Conservation (phyloP, 345 rosid genomes). For the Gossypium mustelinum region DNA sequence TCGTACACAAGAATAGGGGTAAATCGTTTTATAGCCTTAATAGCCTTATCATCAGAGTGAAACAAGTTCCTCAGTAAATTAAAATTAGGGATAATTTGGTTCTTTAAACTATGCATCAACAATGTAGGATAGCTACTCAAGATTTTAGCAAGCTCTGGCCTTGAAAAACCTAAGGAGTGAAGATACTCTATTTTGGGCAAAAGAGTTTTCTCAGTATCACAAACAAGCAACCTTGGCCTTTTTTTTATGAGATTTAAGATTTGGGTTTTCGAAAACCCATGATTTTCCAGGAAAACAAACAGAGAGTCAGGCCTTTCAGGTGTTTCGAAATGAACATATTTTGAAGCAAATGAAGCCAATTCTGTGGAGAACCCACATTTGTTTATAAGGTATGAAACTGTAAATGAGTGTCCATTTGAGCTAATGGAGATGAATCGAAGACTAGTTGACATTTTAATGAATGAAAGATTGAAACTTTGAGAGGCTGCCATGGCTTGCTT, state of each 20-base stretch:
- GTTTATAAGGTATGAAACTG: background rate
- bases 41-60: slow-evolving; percentile 1
- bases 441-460: too few species aligned
- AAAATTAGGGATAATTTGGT: slow-evolving; percentile 6
- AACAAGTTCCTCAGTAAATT: slow-evolving; percentile 6
- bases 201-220: slow-evolving; percentile 14
- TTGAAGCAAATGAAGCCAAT: slow-evolving; percentile 8
- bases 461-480: background rate
- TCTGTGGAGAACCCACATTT: background rate
- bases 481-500: background rate
- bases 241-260: background rate
- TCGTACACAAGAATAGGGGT: background rate
- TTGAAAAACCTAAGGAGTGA: slow-evolving; percentile 19
- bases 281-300: background rate
- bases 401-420: background rate
- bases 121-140: background rate
- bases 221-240: background rate
- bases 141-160: slow-evolving; percentile 5
- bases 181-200: slow-evolving; percentile 30
- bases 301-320: slow-evolving; percentile 21
- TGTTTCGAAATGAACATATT: slow-evolving; percentile 11
- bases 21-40: background rate
- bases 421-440: background rate
- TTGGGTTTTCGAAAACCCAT: slow-evolving; percentile 24
- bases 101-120: slow-evolving; percentile 4